Percentiles rank a stretch among this genome's conserved stretches.
phyloP scores from a whole-genome alignment of 2,329 filamentous ascomycete species.

The Aspergillus thermomutatus region DNA sequence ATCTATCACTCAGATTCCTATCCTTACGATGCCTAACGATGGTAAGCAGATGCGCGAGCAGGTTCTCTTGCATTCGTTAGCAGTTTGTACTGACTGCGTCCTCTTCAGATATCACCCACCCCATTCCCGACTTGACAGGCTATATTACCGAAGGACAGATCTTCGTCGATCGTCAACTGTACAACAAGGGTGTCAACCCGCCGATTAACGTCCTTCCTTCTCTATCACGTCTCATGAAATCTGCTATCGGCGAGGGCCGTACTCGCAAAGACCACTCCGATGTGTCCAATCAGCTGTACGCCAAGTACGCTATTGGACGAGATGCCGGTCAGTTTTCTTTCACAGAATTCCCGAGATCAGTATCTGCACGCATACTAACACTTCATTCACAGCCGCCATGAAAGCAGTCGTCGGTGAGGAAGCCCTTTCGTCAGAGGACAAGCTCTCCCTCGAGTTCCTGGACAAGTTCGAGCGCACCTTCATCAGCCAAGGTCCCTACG shows the following conservation, averaged over 20 bases:
- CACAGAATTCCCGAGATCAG: no score
- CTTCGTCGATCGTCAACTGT: conserved; percentile 86
- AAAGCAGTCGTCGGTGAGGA: conserved; percentile 99
- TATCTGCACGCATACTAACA: background rate
- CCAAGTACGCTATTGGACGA: conserved; percentile 98
- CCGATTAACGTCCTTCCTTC: conserved; percentile 98
- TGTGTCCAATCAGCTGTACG: conserved; percentile 98
- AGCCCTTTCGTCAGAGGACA: conserved; percentile 91
- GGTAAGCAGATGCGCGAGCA: conserved; percentile 45
- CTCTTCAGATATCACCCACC: conserved; percentile 81
- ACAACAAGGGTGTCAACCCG: conserved; percentile 97
- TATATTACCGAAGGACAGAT: conserved; percentile 99
- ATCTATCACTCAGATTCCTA: conserved; percentile 98
- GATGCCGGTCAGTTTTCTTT: conserved; percentile 60
- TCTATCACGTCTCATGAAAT: conserved; percentile 99
- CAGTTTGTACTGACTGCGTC: conserved; percentile 1
- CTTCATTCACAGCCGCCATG: conserved; percentile 67
- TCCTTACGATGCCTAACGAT: conserved; percentile 99
- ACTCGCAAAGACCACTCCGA: conserved; percentile 96
- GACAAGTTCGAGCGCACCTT: conserved; percentile 98
- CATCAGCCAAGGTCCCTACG: conserved; percentile 88
- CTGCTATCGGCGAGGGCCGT: conserved; percentile 95
- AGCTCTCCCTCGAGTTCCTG: conserved; percentile 94
- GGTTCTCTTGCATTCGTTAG: background rate
- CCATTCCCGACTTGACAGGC: conserved; percentile 96